Base-by-base conservation (phyloP, 306 rosid genomes). In the Prunus salicina region DNA sequence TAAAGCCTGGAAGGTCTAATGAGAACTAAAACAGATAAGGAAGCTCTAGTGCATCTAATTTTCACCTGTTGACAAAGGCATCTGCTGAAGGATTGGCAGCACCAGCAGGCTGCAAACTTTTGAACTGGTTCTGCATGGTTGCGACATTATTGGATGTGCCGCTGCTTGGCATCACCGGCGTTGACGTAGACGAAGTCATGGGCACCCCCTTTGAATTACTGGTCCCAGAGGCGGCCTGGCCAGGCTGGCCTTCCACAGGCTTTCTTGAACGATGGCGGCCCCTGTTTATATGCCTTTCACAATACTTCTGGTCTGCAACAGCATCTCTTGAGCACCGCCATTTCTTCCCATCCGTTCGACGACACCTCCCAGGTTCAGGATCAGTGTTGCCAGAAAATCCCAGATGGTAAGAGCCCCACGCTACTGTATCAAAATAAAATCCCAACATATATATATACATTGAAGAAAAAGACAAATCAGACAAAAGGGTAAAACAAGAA, bases 251-350 rank as follows among this genome's bases (percentile, higher is more conserved):
- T 87, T 87, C 90, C 90, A 87, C 90, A 87, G 85, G 90, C 90
- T 84, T 87, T 84, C 90, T 87, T 87, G 90, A 87, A 87, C 89
- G 89, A 81, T 85, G 89, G 81, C 88, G 89, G 82, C 91, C 91
- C 76, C 88, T 76, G 81, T 87, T 84, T n/a, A 87, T 82, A 64
- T 85, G 91, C 74, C 88, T 79, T 69, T 87, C 89, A 67, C 91
- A 87, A 78, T 87, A 87, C 79, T 87, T 87, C 82, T 87, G 89
- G 53, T 87, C 91, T 12, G 76, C 82, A 69, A 87, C 87, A 13
- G 89, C 89, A 67, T 87, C 91, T 80, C 87, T 87, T 6, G 90
- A 82, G 85, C 90, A 87, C 76, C 90, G 87, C 91, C 91, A 87
- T 63, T 87, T 87, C 84, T 87, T 82, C 74, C 91, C 91, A 76